Conservation (phyloP, 768 basidiomycete species). For the Russula vinacea region DNA sequence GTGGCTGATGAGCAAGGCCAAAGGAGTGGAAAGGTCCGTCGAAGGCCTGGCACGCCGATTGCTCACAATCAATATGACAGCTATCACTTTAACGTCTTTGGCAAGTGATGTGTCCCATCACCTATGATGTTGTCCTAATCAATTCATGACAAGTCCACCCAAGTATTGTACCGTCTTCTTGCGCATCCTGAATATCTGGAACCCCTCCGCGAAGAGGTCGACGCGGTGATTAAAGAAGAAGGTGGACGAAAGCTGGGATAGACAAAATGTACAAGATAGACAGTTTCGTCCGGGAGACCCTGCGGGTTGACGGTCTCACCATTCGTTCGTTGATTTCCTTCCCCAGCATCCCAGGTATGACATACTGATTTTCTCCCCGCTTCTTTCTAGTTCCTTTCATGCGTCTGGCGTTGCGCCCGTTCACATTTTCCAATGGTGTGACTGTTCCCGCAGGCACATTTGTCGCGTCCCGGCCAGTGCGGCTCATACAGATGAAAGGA, state of each 20-base stretch:
- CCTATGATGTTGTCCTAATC: not conserved
- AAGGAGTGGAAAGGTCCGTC: slow-evolving; percentile 35
- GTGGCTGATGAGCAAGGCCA: slow-evolving; percentile 42
- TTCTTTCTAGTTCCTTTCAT: slow-evolving; percentile 22
- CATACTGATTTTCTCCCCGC: not conserved
- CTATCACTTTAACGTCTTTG: slow-evolving; percentile 39
- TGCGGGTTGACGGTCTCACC: slow-evolving; percentile 30
- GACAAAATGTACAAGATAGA: slow-evolving; percentile 36
- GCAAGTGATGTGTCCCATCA: slow-evolving; percentile 25
- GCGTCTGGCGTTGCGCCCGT: slow-evolving; percentile 32
- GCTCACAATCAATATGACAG: slow-evolving; percentile 41
- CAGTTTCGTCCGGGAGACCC: slow-evolving; percentile 38
- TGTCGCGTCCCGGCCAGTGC: too few species aligned
- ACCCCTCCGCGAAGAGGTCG: slow-evolving; percentile 32
- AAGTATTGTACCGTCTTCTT: slow-evolving; percentile 30
- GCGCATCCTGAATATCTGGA: slow-evolving; percentile 31
- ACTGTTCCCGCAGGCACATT: too few species aligned
- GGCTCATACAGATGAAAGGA: too few species aligned
- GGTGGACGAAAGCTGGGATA: slow-evolving; percentile 13
- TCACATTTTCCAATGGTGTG: too few species aligned
- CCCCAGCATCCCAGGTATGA: too few species aligned
- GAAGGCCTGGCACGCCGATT: slow-evolving; percentile 36
- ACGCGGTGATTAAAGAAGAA: slow-evolving; percentile 19
- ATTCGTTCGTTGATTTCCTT: not conserved
- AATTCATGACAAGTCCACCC: not conserved